These are phyloP conservation scores for Hortaea sp. DNA, from an alignment of 2,329 filamentous ascomycete species.

Conservation along the genomic window DNA sequence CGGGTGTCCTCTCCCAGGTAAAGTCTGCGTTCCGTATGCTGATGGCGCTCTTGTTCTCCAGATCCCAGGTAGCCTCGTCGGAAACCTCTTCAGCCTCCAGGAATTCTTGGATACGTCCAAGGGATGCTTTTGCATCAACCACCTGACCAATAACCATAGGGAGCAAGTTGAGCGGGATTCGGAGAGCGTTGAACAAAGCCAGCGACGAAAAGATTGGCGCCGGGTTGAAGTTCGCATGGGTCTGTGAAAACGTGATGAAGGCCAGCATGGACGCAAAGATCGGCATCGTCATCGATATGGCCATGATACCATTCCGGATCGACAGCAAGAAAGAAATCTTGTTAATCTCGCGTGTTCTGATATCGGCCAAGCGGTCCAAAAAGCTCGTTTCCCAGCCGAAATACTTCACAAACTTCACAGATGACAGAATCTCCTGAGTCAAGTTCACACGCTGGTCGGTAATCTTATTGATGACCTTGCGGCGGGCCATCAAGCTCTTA, in stretches of 20 bases:
- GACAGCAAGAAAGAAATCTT: conserved; percentile 76
- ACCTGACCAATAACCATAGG: conserved; percentile 82
- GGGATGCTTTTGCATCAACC: conserved; percentile 77
- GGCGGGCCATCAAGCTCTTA: conserved; percentile 61
- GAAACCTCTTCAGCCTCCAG: conserved; percentile 74
- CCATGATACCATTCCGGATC: conserved; percentile 76
- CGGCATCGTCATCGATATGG: conserved; percentile 74
- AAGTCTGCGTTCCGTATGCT: conserved; percentile 65
- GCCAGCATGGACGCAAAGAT: conserved; percentile 92
- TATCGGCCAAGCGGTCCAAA: conserved; percentile 61
- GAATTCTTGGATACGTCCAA: conserved; percentile 81
- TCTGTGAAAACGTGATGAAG: conserved; percentile 69
- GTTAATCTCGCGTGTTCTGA: conserved; percentile 66
- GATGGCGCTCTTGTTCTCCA: conserved; percentile 47
- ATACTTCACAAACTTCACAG: conserved; percentile 90
- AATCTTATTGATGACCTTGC: conserved; percentile 78
- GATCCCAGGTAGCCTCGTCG: conserved; percentile 55
- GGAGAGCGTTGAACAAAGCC: conserved; percentile 83
- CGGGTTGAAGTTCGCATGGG: conserved; percentile 56
- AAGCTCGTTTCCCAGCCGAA: conserved; percentile 94
- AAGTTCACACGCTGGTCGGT: conserved; percentile 86
- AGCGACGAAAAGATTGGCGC: conserved; percentile 85
- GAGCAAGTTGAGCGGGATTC: conserved; percentile 80
- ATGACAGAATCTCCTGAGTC: conserved; percentile 84
- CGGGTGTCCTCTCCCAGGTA: conserved; percentile 72